Base-by-base conservation (phyloP, 2,329 filamentous ascomycete genomes). In the Cercospora brassicicola region DNA sequence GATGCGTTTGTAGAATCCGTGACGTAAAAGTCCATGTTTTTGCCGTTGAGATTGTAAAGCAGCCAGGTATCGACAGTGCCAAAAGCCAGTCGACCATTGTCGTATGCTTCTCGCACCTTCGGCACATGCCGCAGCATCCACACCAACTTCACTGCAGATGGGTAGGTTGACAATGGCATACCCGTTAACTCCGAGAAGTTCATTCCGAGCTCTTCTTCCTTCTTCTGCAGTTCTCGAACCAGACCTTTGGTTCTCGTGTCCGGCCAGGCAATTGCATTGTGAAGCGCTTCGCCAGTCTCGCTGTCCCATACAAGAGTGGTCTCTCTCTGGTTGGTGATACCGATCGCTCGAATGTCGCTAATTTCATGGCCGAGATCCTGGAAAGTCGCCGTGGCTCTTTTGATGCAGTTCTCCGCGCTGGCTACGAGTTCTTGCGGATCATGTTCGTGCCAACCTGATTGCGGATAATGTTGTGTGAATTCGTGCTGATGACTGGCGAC, bases 381-480 rank as follows among this genome's bases (percentile, higher is more conserved):
- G 81, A 96, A 96, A 42, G 89, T 82, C 75, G 88, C 86, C 66
- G 90, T 87, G 0, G 91, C 91, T 72, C 88, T 87, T 73, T 92
- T 90, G 73, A 96, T 93, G 80, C 93, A 97, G 70, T 85, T 85
- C 75, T 92, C 87, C 33, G 94, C 92, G 1, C 92, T 91, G 62
- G 83, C 82, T 59, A 96, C 84, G 62, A 97, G 87, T 76, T 93
- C 91, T 59, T 87, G 81, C 2, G 93, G 92, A 75, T 96, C 90
- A 77, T 96, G 93, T 79, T 97, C 93, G 79, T 96, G 92, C 92
- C 92, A 96, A 79, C 94, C 94, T 71, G 93, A 90, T 69, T 93
- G 85, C 18, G 92, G 92, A 79, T 96, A 94, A 67, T 90, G 87
- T 78, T 96, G 94, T 71, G 89, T 87, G 76, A 96, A 94, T 79